phyloP scores from a whole-genome alignment of 371 early-diverging fungal genomes.

The Hamiltosporidium tvaerminnensis region DNA sequence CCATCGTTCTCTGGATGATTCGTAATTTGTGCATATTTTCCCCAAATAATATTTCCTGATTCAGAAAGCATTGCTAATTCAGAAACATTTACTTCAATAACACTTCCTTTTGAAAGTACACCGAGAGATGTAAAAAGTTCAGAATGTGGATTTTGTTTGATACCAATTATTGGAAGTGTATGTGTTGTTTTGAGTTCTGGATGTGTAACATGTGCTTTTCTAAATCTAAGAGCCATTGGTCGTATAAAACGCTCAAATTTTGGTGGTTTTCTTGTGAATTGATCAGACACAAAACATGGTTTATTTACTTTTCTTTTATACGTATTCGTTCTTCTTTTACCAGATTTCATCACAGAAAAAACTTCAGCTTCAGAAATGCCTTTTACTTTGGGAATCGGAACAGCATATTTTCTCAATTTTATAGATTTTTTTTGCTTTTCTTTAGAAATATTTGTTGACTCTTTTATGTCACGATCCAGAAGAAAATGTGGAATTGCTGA shows the following conservation, averaged over 20 bases:
- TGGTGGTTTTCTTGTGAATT: conserved; percentile 95
- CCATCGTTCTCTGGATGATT: conserved; percentile 87
- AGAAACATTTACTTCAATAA: conserved; percentile 84
- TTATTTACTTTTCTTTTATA: conserved; percentile 99
- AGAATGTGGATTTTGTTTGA: conserved; percentile 95
- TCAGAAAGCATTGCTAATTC: conserved; percentile 93
- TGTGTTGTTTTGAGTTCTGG: conserved; percentile 95
- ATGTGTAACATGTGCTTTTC: conserved; percentile 95
- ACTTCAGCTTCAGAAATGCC: conserved; percentile 96
- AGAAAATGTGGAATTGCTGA: conserved; percentile 93
- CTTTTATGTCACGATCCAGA: conserved; percentile 91
- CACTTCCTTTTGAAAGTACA: conserved; percentile 93
- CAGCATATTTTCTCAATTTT: conserved; percentile 89
- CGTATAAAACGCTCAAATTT: conserved; percentile 98
- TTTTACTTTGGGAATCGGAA: conserved; percentile 90
- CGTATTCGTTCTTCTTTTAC: conserved; percentile 73
- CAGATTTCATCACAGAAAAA: conserved; percentile 87
- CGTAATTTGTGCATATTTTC: conserved; percentile 85
- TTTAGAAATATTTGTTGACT: conserved; percentile 88
- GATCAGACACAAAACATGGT: conserved; percentile 95
- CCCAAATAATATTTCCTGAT: conserved; percentile 96
- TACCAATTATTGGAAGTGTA: conserved; percentile 84
- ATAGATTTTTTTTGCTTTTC: conserved; percentile 98
- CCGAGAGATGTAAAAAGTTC: conserved; percentile 91
- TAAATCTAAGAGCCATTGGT: conserved; percentile 92